A percentile compares a stretch with the other conserved stretches of the same genome.
These are phyloP conservation scores for Heliamphora exappendiculata DNA, from an alignment of 148 eudicot genomes.

Conservation along the genomic window DNA sequence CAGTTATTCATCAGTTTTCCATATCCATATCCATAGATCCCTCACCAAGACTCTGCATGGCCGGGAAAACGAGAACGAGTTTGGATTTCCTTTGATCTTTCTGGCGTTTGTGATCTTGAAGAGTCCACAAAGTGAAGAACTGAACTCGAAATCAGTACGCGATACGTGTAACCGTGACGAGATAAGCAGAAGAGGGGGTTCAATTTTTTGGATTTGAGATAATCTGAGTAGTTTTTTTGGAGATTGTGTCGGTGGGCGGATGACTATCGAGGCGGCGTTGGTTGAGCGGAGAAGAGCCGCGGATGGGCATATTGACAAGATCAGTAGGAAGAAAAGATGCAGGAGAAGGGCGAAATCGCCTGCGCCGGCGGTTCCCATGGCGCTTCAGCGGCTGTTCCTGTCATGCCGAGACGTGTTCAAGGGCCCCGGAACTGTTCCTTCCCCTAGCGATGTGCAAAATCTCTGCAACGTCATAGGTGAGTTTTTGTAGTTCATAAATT, in stretches of 20 bases:
- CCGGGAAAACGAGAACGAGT: neutral
- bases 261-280: constrained; percentile 31
- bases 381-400: constrained; percentile 48
- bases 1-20: neutral
- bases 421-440: constrained; percentile 68
- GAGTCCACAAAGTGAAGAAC: neutral
- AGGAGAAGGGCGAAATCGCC: constrained; percentile 17
- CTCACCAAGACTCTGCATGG: neutral
- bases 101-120: neutral
- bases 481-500: neutral
- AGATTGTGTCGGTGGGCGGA: neutral
- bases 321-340: constrained; percentile 39
- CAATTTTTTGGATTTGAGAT: neutral
- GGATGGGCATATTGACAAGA: constrained; percentile 20
- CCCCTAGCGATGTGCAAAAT: constrained; percentile 38
- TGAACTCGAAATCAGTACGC: neutral
- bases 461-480: constrained; percentile 56
- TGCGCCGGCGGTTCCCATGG: constrained; percentile 9
- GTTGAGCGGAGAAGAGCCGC: constrained; percentile 23
- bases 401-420: constrained; percentile 49
- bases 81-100: neutral
- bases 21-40: constrained; percentile 18
- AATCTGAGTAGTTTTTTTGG: neutral
- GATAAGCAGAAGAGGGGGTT: neutral
- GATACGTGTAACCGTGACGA: neutral